Base-by-base conservation (phyloP, 768 basidiomycete species). In the Termitomyces sp. region DNA sequence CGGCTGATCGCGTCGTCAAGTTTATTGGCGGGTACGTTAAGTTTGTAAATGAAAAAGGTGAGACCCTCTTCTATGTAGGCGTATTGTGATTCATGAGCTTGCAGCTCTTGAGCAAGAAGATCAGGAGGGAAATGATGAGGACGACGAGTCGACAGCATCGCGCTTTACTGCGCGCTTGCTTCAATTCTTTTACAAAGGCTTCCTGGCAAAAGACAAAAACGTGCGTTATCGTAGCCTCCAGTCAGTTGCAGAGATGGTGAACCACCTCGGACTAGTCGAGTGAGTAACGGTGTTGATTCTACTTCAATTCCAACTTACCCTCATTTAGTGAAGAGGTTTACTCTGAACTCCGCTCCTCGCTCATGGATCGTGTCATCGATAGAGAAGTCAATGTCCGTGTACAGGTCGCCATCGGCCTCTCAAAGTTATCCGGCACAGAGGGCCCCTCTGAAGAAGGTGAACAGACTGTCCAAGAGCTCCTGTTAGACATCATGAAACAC, bases 261-360 rank as follows among this genome's bases (percentile, higher is more conserved):
- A 85, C 0, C 83, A 87, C 59, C 77, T 97, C 0, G 92, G 92
- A 7, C 89, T 89, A 74, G 82, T 98, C 60, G 93, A 96, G 95
- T 97, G 69, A 57, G 89, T 80, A 42, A 40, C 10, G 32, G 56
- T 14, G 46, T 38, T 25, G 29, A 51, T 51, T 32, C 31, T 29
- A 15, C 52, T 59, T 61, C 50, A 14, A 56, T 2, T 32, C 25
- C 32, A 56, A 43, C 52, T 57, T 58, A 61, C 29, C 34, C 38
- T 48, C 37, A 29, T 29, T 55, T 69, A 98, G 96, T 63, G 91
- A 92, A 70, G 89, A 91, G 17, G 75, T 90, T 12, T 98, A 91
- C 68, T 73, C 72, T 5, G 63, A 74, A 1, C 81, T 98, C 2
- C 84, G 88, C 36, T 64, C 76, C 0, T 77, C 83, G 0, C 81